Evolutionary conservation across 768 basidiomycete genomes (phyloP), one percentile per base, ranked within the genome.

Genomic region (Mycena galericulata): DNA sequence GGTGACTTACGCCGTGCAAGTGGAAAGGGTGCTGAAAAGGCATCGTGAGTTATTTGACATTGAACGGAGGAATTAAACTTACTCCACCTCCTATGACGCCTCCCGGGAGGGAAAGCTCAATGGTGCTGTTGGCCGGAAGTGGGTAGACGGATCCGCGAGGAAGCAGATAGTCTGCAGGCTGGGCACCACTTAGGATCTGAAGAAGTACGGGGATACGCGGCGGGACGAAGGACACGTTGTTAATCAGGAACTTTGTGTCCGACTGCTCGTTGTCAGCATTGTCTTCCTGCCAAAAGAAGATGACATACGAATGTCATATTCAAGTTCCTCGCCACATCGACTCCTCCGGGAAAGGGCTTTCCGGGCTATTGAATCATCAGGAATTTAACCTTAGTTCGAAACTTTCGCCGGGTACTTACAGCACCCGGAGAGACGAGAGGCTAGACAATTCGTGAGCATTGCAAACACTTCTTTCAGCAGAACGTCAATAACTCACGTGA

Each of bases 11-110:
- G 29, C 57, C 43, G 45, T 59, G 57, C n/a, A 59, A 29, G 43
- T 59, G 57, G 57, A 59, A 59, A 45, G 57, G 43, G 24, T 59
- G 57, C 57, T 59, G 29, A 36, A 36, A 4, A 59, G 14, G n/a
- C n/a, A n/a, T 7, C 14, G 34, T 36, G 34, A 36, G 34, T 14
- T 40, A 38, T 20, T 38, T 14, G 29, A 46, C 29, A 10, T 17
- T 40, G 38, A 41, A 57, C n/a, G n/a, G n/a, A n/a, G n/a, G n/a
- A n/a, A n/a, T n/a, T n/a, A n/a, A n/a, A n/a, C 29, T 29, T 24
- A 29, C 43, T 27, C 20, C 41, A 22, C 29, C 57, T 59, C 29
- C 45, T 45, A n/a, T 43, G 57, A 26, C 57, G 30, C 57, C 57
- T 14, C 57, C 57, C 3, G 57, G 57, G 29, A 59, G 27, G 4